Evolutionary conservation across 139 green algal species (phyloP).

Genomic region (Nannochloris sp.): DNA sequence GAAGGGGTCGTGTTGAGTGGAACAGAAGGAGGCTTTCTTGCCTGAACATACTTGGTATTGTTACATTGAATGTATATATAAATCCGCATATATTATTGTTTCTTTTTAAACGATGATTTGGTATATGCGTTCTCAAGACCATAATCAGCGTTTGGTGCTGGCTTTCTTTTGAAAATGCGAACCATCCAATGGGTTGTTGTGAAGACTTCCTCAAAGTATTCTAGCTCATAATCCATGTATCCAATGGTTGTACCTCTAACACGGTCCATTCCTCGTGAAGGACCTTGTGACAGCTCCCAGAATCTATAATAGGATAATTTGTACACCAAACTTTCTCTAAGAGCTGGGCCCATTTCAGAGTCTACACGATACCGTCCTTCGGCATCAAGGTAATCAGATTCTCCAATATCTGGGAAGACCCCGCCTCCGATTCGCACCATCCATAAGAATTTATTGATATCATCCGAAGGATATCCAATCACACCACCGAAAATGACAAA

Average conservation of each 20-base stretch:
- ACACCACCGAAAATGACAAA: conserved; percentile 92
- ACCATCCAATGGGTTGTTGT: conserved; percentile 89
- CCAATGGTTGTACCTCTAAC: conserved; percentile 75
- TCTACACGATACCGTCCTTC: conserved; percentile 76
- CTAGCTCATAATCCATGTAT: conserved; percentile 57
- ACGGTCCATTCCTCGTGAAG: conserved; percentile 64
- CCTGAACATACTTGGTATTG: neutral
- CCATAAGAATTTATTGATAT: conserved; percentile 99
- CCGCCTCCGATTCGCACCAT: conserved; percentile 84
- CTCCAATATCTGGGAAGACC: conserved; percentile 85
- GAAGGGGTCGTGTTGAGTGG: too few relatives aligned
- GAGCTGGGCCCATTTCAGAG: conserved; percentile 39
- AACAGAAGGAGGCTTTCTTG: neutral
- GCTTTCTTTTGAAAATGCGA: conserved; percentile 59
- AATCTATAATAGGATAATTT: conserved; percentile 86
- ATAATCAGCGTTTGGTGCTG: conserved; percentile 40
- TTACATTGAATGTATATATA: neutral
- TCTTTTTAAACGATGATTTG: neutral
- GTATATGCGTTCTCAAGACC: conserved; percentile 20
- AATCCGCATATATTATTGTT: conserved; percentile 1
- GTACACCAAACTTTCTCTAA: conserved; percentile 74
- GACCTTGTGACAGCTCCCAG: conserved; percentile 40
- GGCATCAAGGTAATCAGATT: conserved; percentile 73
- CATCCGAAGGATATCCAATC: conserved; percentile 76
- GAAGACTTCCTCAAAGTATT: conserved; percentile 93